Conservation (phyloP, 306 rosid species). For the Quercus gilva region DNA sequence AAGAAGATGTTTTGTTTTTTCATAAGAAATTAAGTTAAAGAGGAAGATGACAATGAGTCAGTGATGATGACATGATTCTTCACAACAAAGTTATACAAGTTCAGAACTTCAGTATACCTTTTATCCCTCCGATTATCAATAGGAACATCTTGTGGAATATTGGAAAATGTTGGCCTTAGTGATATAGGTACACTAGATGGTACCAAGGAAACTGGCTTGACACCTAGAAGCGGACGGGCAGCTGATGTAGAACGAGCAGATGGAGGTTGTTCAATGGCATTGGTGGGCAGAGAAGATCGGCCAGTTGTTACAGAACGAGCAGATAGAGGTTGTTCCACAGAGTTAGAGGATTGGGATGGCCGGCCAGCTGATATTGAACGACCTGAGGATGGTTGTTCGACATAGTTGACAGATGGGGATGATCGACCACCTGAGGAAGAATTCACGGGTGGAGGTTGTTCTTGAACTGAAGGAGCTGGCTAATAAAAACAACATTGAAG, state of each 20-base stretch:
- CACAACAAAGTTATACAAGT: neutral
- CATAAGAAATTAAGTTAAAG: neutral
- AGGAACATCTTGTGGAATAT: constrained; percentile 34
- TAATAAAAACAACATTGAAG: constrained; percentile 21
- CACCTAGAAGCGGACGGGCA: constrained; percentile 43
- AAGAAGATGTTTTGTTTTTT: neutral
- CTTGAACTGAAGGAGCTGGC: constrained; percentile 57
- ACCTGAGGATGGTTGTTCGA: constrained; percentile 54
- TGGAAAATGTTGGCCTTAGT: constrained; percentile 53
- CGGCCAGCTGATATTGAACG: constrained; percentile 32
- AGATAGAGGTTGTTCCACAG: constrained; percentile 45
- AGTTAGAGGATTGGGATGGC: constrained; percentile 24
- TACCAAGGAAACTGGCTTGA: constrained; percentile 61
- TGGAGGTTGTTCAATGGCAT: constrained; percentile 45
- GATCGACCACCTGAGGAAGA: constrained; percentile 30
- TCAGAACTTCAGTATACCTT: constrained; percentile 41
- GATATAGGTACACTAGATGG: constrained; percentile 72
- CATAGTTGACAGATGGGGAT: constrained; percentile 9
- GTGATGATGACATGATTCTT: neutral
- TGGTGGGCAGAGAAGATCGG: constrained; percentile 37
- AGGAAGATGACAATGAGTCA: neutral
- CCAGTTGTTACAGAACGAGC: constrained; percentile 36
- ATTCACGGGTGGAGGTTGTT: constrained; percentile 43
- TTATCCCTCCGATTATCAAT: constrained; percentile 53
- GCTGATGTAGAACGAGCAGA: constrained; percentile 52